A percentile compares a stretch with the other conserved stretches of the same genome.
Evolutionary conservation across 2,329 filamentous ascomycete genomes (phyloP).

Genomic region (Nigrospora oryzae): DNA sequence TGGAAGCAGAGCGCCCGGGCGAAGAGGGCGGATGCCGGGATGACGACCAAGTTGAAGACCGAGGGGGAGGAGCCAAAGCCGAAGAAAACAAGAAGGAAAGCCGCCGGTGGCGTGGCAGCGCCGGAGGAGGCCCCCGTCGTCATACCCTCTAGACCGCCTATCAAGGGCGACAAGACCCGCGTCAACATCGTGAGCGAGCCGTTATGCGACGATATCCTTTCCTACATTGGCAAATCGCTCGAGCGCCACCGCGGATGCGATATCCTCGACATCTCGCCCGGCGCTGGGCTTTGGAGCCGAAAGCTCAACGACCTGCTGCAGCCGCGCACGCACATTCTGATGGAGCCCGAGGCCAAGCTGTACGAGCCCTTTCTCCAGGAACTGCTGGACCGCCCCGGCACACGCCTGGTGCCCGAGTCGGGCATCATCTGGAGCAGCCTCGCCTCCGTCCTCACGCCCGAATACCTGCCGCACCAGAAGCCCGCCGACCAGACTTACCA

Average conservation of each 20-base stretch:
- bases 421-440: slow-evolving; percentile 56
- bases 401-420: slow-evolving; percentile 43
- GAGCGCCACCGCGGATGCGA: slow-evolving; percentile 69
- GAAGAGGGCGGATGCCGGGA: neutral
- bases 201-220: slow-evolving; percentile 57
- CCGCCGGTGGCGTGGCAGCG: neutral
- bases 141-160: neutral
- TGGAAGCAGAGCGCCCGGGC: slow-evolving; percentile 4
- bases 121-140: neutral
- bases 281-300: slow-evolving; percentile 67
- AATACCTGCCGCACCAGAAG: slow-evolving; percentile 47
- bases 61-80: neutral
- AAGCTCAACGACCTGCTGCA: slow-evolving; percentile 67
- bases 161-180: slow-evolving; percentile 26
- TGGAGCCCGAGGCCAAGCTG: slow-evolving; percentile 58
- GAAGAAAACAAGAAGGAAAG: neutral
- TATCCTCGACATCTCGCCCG: slow-evolving; percentile 80
- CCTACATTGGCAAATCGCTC: slow-evolving; percentile 62
- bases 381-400: slow-evolving; percentile 40
- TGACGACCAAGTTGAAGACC: neutral
- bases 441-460: slow-evolving; percentile 38
- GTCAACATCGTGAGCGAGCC: slow-evolving; percentile 44
- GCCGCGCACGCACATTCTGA: slow-evolving; percentile 73
- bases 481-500: slow-evolving; percentile 30
- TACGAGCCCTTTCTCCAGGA: slow-evolving; percentile 55